Conservation (phyloP, 1,284 basidiomycete genomes). For the Inonotus obliquus region DNA sequence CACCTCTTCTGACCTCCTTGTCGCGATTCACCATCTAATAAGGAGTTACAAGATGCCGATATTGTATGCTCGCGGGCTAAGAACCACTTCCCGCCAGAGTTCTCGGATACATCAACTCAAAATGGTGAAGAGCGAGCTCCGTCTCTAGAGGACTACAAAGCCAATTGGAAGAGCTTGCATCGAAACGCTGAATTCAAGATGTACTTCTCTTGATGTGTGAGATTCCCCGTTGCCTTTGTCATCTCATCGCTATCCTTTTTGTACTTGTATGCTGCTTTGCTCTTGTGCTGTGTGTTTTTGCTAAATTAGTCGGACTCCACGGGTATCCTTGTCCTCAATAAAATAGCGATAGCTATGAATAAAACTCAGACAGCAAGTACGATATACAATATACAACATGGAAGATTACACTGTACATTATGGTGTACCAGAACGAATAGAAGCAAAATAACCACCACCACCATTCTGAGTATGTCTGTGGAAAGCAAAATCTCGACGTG, state of each 20-base stretch:
- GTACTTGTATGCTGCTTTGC: background rate
- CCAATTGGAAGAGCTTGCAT: constrained; percentile 47
- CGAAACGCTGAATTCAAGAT: constrained; percentile 44
- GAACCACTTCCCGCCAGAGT: constrained; percentile 70
- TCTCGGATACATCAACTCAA: constrained; percentile 36
- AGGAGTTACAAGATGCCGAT: constrained; percentile 56
- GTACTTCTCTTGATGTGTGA: constrained; percentile 52
- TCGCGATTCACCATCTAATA: background rate
- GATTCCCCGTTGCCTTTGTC: background rate
- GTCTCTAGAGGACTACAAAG: constrained; percentile 37
- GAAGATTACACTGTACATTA: background rate
- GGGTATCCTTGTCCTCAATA: background rate
- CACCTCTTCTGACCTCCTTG: background rate
- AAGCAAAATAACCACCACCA: constrained; percentile 2
- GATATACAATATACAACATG: background rate
- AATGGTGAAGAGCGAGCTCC: constrained; percentile 37
- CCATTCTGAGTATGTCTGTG: background rate
- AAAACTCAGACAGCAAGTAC: background rate
- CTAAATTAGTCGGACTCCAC: background rate
- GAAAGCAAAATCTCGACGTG: background rate
- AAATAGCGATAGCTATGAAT: background rate
- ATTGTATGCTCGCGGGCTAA: constrained; percentile 79
- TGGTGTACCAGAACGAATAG: constrained; percentile 16
- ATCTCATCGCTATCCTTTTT: too few species aligned
- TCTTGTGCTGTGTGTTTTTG: background rate